Base-by-base conservation (phyloP, 1,139 yeast genomes). In the Lodderomyces orthopsilosis region DNA sequence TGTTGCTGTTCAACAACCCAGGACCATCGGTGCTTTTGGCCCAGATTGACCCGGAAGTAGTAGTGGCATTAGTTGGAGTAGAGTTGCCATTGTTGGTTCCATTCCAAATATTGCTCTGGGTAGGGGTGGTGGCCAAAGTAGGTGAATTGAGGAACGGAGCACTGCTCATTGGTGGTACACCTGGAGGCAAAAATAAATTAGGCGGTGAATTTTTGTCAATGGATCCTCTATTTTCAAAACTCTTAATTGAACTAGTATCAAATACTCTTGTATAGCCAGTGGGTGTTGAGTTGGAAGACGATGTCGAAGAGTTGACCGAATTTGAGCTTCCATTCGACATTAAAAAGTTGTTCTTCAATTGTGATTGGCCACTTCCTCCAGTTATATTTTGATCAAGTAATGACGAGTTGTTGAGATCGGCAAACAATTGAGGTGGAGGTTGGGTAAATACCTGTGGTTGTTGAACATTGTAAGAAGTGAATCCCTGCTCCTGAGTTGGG, bases 141-240 rank as follows among this genome's bases (percentile, higher is more conserved):
- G 60, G 58, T 3, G 61, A 55, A 42, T 53, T 49, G 19, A 55
- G 44, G 36, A 56, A 57, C 12, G 34, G 34, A 6, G 34, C 34
- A 14, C 12, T 5, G 41, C 42, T 52, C 13, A 21, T 39, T 3
- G 33, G 15, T 26, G 42, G 47, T 41, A 52, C 46, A 13, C 48
- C 50, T 9, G 51, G 45, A 7, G 50, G 55, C 32, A 59, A 52
- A 40, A 59, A 56, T 47, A 61, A 53, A 40, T 55, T 61, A 13
- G 65, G 63, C 7, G 67, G 66, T n/a, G 66, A 58, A 44, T 46
- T 49, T 32, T 50, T 57, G 32, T 45, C 47, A 28, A 55, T 46
- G 9, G 38, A 38, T 17, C 37, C 35, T 17, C 38, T 36, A 33
- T 37, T 48, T 32, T 32, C 22, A 56, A 55, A 41, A 59, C 40